Conservation (phyloP, 352 stramenopile species). For the Pythium plurisporium region DNA sequence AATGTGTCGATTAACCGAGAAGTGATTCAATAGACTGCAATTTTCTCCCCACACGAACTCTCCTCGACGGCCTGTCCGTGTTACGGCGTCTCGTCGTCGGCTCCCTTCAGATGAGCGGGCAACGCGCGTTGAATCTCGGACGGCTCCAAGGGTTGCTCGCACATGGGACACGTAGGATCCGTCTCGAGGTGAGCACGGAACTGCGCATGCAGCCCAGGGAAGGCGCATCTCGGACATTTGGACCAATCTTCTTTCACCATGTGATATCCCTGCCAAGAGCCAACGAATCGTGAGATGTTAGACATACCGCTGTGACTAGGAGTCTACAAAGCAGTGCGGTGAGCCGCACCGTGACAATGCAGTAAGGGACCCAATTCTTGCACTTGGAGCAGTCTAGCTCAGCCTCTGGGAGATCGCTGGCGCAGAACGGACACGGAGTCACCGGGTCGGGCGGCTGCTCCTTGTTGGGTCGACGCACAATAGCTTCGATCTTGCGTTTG, state of each 20-base stretch:
- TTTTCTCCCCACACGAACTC: too few relatives aligned
- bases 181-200: conserved; percentile 77
- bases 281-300: background rate
- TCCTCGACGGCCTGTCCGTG: too few relatives aligned
- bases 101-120: conserved; percentile 7
- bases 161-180: conserved; percentile 74
- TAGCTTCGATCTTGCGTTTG: conserved; percentile 93
- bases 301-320: background rate
- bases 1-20: too few relatives aligned
- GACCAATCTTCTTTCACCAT: conserved; percentile 93
- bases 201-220: conserved; percentile 88
- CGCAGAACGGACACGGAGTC: conserved; percentile 85
- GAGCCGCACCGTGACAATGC: conserved; percentile 78
- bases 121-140: conserved; percentile 18
- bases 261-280: conserved; percentile 74
- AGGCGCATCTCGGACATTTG: conserved; percentile 82
- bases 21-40: conserved; percentile 3
- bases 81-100: conserved; percentile 15
- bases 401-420: conserved; percentile 67
- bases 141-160: conserved; percentile 44
- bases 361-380: conserved; percentile 93
- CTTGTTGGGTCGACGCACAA: conserved; percentile 90
- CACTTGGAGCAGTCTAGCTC: conserved; percentile 90
- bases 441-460: conserved; percentile 67
- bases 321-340: background rate